phyloP scores from a whole-genome alignment of 352 stramenopile genomes.

The Pythium dissotocum region DNA sequence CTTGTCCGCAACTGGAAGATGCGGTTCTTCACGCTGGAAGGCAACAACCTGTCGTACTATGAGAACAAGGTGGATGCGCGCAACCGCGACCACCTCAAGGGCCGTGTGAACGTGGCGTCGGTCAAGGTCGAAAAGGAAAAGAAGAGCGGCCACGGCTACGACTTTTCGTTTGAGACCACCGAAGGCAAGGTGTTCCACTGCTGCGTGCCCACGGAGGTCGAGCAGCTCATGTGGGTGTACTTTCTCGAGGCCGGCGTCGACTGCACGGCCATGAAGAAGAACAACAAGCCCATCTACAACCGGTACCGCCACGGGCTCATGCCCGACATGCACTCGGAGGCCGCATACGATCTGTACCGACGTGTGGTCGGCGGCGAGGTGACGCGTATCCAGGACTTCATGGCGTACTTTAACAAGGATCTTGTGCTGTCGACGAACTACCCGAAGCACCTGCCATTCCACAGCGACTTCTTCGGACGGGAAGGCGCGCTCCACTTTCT shows the following conservation, averaged over 20 bases:
- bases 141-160: constrained; percentile 79
- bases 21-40: constrained; percentile 87
- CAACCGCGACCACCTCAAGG: constrained; percentile 85
- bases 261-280: constrained; percentile 79
- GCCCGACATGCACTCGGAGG: constrained; percentile 76
- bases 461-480: constrained; percentile 83
- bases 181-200: constrained; percentile 87
- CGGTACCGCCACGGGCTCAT: constrained; percentile 68
- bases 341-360: constrained; percentile 76
- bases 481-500: constrained; percentile 83
- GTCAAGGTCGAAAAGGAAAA: constrained; percentile 79
- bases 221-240: constrained; percentile 85
- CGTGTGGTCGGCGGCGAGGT: constrained; percentile 64
- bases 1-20: constrained; percentile 89
- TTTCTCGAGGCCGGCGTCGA: constrained; percentile 84
- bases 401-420: constrained; percentile 90
- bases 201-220: constrained; percentile 74
- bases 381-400: constrained; percentile 53
- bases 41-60: constrained; percentile 88
- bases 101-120: constrained; percentile 74
- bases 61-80: constrained; percentile 88
- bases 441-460: constrained; percentile 76
- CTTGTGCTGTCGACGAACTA: constrained; percentile 85
- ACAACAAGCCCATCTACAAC: constrained; percentile 83
- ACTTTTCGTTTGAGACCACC: constrained; percentile 84